phyloP scores from a whole-genome alignment of 140 eudicot genomes.

The Cichorium intybus region DNA sequence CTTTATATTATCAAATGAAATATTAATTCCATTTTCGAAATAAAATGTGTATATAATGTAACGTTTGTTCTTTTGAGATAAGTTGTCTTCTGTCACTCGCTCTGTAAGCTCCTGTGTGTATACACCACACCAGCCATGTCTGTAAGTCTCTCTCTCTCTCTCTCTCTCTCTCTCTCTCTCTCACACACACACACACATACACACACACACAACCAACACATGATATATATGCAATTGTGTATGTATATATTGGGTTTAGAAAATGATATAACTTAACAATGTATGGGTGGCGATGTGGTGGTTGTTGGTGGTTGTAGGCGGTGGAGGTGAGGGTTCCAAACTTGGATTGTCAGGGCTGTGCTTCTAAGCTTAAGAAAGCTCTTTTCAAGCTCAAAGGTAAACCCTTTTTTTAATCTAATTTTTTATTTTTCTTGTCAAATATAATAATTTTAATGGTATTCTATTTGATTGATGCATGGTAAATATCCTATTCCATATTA shows the following conservation, averaged over 20 bases:
- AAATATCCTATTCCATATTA: not conserved
- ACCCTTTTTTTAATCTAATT: not conserved
- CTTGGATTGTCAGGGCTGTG: constrained; percentile 84
- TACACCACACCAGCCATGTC: constrained; percentile 21
- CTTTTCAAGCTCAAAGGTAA: constrained; percentile 73
- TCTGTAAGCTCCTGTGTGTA: too few species aligned
- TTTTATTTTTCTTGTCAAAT: not conserved
- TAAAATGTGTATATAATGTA: not conserved
- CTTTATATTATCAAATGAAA: not conserved
- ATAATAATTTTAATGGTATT: not conserved
- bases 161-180: not conserved
- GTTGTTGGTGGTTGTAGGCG: constrained; percentile 38
- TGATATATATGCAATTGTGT: not conserved
- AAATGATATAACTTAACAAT: not conserved
- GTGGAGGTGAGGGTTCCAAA: constrained; percentile 78
- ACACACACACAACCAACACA: not conserved
- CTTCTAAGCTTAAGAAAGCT: constrained; percentile 60
- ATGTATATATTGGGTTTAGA: not conserved
- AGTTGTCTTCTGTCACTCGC: not conserved
- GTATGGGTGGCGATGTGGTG: not conserved
- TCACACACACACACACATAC: not conserved
- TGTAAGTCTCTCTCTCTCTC: constrained; percentile 28
- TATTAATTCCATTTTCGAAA: not conserved
- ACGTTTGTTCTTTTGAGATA: not conserved
- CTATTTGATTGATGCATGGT: not conserved